A percentile compares a stretch with the other conserved stretches of the same genome.
Evolutionary conservation across 2,329 filamentous ascomycete genomes (phyloP).

Genomic region (Aspergillus sclerotialis): DNA sequence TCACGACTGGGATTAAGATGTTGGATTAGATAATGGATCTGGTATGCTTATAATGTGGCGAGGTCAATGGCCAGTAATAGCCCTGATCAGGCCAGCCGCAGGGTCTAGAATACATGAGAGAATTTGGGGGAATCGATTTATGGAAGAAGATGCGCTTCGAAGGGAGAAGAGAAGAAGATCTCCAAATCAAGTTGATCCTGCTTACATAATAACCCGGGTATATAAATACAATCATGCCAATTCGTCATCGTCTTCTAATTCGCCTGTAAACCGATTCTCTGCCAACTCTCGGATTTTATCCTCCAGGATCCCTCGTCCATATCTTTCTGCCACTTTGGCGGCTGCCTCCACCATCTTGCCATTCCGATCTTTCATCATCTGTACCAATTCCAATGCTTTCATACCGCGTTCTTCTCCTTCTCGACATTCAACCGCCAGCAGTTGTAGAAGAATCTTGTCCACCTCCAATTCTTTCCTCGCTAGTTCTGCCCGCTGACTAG

Average conservation of each 20-base stretch:
- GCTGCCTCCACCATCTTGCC: constrained; percentile 91
- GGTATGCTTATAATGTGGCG: neutral
- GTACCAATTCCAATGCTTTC: constrained; percentile 87
- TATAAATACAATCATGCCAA: constrained; percentile 29
- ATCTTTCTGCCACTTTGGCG: constrained; percentile 79
- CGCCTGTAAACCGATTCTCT: constrained; percentile 59
- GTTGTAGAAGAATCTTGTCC: constrained; percentile 82
- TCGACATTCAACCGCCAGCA: constrained; percentile 82
- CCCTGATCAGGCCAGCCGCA: neutral
- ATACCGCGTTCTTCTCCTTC: constrained; percentile 90
- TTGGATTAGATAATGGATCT: neutral
- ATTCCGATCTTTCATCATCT: constrained; percentile 73
- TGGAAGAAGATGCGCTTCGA: neutral
- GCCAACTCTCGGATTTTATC: constrained; percentile 87
- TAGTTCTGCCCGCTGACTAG: constrained; percentile 60
- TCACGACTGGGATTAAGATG: constrained; percentile 8
- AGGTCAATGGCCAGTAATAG: neutral
- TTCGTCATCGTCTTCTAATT: constrained; percentile 51
- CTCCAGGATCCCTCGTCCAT: constrained; percentile 69
- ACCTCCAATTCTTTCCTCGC: constrained; percentile 71
- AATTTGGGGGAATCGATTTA: neutral
- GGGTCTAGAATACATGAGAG: neutral
- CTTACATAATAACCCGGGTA: no score
- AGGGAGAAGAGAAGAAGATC: no score
- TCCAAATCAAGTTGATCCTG: neutral